Evolutionary conservation across 2,329 filamentous ascomycete species (phyloP).

Genomic region (Penicillium occitanis): DNA sequence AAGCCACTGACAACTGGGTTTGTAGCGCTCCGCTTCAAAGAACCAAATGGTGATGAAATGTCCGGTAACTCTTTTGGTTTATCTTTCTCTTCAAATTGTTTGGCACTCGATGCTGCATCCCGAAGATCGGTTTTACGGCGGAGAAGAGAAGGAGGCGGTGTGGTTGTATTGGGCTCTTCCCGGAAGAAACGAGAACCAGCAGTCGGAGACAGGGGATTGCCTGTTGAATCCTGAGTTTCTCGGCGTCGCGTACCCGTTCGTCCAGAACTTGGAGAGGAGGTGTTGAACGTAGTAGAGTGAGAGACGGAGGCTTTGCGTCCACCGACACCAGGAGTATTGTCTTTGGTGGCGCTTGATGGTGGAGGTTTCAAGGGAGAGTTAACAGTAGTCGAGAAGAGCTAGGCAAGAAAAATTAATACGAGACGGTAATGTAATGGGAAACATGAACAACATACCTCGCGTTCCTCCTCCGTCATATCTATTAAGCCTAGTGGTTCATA

Average conservation of each 20-base stretch:
- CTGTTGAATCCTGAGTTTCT: constrained; percentile 74
- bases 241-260: constrained; percentile 77
- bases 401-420: constrained; percentile 28
- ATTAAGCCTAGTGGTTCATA: constrained; percentile 70
- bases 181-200: constrained; percentile 48
- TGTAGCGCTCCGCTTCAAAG: constrained; percentile 58
- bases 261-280: constrained; percentile 70
- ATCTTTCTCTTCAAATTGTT: constrained; percentile 50
- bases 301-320: constrained; percentile 81
- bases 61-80: constrained; percentile 47
- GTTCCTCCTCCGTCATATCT: constrained; percentile 68
- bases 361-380: constrained; percentile 92
- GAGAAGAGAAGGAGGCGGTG: constrained; percentile 60
- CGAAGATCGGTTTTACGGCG: constrained; percentile 63
- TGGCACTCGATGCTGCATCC: constrained; percentile 45
- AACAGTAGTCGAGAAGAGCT: constrained; percentile 82
- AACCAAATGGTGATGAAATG: constrained; percentile 50
- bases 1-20: constrained; percentile 53
- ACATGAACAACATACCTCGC: constrained; percentile 51
- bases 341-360: constrained; percentile 65
- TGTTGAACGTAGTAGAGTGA: constrained; percentile 60
- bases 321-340: constrained; percentile 44
- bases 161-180: constrained; percentile 56
- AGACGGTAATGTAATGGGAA: background rate
- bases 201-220: constrained; percentile 51